Evolutionary conservation across 2,329 filamentous ascomycete species (phyloP).

Genomic region (Aspergillus texensis): DNA sequence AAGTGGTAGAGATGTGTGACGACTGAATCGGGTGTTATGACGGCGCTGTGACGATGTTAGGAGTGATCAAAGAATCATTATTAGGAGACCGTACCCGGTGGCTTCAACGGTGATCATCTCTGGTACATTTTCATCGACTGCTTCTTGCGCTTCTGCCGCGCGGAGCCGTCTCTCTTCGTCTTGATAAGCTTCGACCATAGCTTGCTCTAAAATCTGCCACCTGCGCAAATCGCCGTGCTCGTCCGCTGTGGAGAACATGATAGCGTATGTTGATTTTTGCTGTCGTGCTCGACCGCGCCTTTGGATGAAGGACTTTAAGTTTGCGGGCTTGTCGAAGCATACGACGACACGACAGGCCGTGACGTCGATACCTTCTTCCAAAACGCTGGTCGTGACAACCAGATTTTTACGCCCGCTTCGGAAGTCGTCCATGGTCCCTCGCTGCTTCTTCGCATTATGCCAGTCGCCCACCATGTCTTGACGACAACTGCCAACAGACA

Average conservation of each 20-base stretch:
- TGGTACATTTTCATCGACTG: conserved; percentile 42
- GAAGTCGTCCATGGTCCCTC: conserved; percentile 57
- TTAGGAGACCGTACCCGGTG: conserved; percentile 26
- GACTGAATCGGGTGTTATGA: conserved; percentile 73
- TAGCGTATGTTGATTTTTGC: conserved; percentile 55
- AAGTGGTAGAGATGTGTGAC: conserved; percentile 81
- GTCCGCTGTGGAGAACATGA: conserved; percentile 50
- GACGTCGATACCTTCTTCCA: conserved; percentile 65
- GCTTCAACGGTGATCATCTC: conserved; percentile 44
- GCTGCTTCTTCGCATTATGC: conserved; percentile 50
- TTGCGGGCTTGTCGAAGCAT: conserved; percentile 64
- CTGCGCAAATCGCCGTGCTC: conserved; percentile 42
- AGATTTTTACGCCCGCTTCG: conserved; percentile 56
- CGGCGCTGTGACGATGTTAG: conserved; percentile 52
- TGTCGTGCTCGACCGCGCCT: conserved; percentile 65
- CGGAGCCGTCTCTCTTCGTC: conserved; percentile 61
- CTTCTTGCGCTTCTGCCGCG: conserved; percentile 53
- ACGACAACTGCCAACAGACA: conserved; percentile 45
- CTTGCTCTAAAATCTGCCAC: conserved; percentile 69
- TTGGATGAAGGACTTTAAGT: conserved; percentile 67
- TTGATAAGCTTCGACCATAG: conserved; percentile 73
- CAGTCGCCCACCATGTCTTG: conserved; percentile 55
- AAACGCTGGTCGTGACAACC: conserved; percentile 60
- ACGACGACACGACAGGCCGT: conserved; percentile 67
- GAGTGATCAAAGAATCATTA: neutral